These are phyloP conservation scores for Colletotrichum spinosum DNA, from an alignment of 2,329 filamentous ascomycete species.

Conservation along the genomic window DNA sequence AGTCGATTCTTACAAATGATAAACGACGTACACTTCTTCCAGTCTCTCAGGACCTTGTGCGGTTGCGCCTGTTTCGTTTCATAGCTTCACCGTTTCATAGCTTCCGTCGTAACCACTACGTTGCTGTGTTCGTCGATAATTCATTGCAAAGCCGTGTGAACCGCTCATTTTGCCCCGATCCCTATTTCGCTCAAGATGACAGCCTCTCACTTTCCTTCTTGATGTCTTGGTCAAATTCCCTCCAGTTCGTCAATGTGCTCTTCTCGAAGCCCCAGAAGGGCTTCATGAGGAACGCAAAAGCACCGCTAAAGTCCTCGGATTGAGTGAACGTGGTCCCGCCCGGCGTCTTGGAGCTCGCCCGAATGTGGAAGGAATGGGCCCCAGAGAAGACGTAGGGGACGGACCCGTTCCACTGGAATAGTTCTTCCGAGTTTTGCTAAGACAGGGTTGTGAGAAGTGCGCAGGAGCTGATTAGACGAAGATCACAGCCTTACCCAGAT, in stretches of 20 bases:
- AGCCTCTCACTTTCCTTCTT: constrained; percentile 8
- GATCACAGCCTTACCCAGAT: neutral
- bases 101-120: no score
- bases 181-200: neutral
- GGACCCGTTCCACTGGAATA: neutral
- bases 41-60: no score
- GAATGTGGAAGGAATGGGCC: constrained; percentile 1
- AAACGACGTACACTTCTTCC: no score
- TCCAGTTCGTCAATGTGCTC: neutral
- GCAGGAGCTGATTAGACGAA: neutral
- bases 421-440: constrained; percentile 10
- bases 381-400: neutral
- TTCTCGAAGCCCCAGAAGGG: neutral
- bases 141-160: no score
- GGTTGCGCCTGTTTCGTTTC: no score
- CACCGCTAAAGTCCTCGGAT: neutral
- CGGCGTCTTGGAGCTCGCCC: neutral
- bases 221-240: constrained; percentile 13
- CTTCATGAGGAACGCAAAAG: neutral
- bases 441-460: neutral
- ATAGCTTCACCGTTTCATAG: no score
- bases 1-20: no score
- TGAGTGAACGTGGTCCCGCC: constrained; percentile 3
- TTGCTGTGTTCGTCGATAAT: no score
- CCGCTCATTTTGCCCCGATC: no score